Evolutionary conservation across 2,329 filamentous ascomycete genomes (phyloP).

Genomic region (Neofusicoccum cordaticola): DNA sequence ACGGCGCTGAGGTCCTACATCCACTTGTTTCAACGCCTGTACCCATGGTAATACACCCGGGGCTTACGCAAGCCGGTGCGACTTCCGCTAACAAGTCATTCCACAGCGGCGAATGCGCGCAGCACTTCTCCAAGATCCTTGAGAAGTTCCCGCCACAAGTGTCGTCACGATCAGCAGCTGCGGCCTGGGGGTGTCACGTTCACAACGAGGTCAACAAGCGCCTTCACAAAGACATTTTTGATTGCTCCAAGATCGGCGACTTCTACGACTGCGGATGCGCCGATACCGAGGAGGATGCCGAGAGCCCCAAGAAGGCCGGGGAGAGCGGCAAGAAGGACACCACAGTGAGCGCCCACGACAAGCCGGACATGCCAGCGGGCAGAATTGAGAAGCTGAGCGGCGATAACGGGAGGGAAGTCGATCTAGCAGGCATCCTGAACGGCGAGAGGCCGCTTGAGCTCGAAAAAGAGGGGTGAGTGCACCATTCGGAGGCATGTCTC

Average conservation of each 20-base stretch:
- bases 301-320: constrained; percentile 15
- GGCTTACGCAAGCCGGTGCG: background rate
- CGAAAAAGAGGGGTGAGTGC: constrained; percentile 24
- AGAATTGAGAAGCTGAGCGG: constrained; percentile 27
- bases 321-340: constrained; percentile 16
- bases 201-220: constrained; percentile 66
- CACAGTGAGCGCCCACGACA: constrained; percentile 18
- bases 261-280: constrained; percentile 67
- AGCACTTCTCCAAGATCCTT: constrained; percentile 61
- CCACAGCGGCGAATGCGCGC: constrained; percentile 60
- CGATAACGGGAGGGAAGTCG: constrained; percentile 28
- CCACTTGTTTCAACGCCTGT: constrained; percentile 62
- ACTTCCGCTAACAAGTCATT: constrained; percentile 3
- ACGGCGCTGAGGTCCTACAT: constrained; percentile 59
- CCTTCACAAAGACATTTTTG: constrained; percentile 59
- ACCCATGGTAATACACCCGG: constrained; percentile 53
- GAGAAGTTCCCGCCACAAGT: constrained; percentile 64
- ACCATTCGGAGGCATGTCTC: background rate
- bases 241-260: constrained; percentile 63
- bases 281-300: constrained; percentile 44
- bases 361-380: constrained; percentile 28
- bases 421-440: constrained; percentile 21
- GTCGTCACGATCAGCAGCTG: constrained; percentile 59
- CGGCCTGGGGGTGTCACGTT: constrained; percentile 64
- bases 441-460: constrained; percentile 18